Percentiles rank a stretch among this genome's conserved stretches.
Conservation (phyloP, 1,139 yeast genomes). For the Taiozyma onychis region DNA sequence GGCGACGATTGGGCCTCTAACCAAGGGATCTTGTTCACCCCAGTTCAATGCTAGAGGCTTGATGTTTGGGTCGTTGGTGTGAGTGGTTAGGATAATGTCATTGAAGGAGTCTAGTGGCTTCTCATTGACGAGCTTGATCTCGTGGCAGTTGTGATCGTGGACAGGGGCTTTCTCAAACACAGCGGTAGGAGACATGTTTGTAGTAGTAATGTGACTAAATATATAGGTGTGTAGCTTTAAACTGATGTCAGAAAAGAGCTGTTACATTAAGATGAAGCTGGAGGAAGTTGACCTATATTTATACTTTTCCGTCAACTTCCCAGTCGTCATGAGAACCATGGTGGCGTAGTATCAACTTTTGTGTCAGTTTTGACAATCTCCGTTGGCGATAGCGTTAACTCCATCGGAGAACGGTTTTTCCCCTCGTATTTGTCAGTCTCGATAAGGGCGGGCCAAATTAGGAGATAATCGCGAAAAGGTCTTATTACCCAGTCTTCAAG, state of each 20-base stretch:
- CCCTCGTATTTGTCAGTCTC: neutral
- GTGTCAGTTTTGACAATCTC: neutral
- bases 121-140: constrained; percentile 22
- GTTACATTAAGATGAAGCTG: neutral
- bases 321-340: neutral
- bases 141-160: neutral
- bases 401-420: neutral
- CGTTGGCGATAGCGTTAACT: neutral
- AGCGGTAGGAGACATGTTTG: neutral
- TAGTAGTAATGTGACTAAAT: neutral
- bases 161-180: neutral
- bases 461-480: neutral
- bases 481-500: neutral
- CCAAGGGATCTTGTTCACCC: constrained; percentile 41
- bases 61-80: constrained; percentile 42
- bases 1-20: constrained; percentile 55
- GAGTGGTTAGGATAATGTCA: constrained; percentile 42
- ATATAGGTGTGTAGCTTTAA: neutral
- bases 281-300: neutral
- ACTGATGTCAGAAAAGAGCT: neutral
- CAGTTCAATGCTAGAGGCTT: constrained; percentile 43
- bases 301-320: neutral
- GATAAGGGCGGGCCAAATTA: neutral
- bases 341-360: neutral
- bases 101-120: constrained; percentile 23